A percentile compares a stretch with the other conserved stretches of the same genome.
phyloP scores from a whole-genome alignment of 495 filamentous ascomycete genomes.

The Cercophora newfieldiana region DNA sequence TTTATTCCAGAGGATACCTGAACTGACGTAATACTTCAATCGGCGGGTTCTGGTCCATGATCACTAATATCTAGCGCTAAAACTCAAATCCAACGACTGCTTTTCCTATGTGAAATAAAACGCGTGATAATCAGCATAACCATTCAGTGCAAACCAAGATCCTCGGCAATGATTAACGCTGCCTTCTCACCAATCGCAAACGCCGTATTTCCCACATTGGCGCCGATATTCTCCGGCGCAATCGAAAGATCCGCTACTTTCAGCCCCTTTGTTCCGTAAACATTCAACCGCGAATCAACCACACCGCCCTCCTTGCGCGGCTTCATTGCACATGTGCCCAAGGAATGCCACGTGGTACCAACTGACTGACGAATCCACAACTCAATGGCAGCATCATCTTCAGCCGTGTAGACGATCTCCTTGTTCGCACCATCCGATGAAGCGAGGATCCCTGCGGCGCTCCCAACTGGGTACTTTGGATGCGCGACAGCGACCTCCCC shows the following conservation, averaged over 20 bases:
- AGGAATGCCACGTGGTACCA: slow-evolving; percentile 76
- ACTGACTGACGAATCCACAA: slow-evolving; percentile 78
- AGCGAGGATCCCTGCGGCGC: slow-evolving; percentile 55
- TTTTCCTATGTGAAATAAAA: background rate
- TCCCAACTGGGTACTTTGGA: slow-evolving; percentile 67
- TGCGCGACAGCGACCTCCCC: slow-evolving; percentile 73
- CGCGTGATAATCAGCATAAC: slow-evolving; percentile 63
- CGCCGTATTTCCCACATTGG: slow-evolving; percentile 75
- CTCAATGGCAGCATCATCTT: slow-evolving; percentile 69
- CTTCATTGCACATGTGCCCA: slow-evolving; percentile 44
- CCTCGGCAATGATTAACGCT: slow-evolving; percentile 68
- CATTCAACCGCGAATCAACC: slow-evolving; percentile 75
- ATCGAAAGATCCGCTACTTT: slow-evolving; percentile 82
- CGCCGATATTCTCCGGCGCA: slow-evolving; percentile 80
- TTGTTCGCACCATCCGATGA: slow-evolving; percentile 56
- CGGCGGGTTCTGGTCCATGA: no score
- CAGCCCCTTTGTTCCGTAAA: slow-evolving; percentile 76
- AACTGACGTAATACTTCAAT: no score
- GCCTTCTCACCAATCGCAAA: slow-evolving; percentile 84
- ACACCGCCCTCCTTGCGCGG: slow-evolving; percentile 76
- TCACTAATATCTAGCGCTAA: no score
- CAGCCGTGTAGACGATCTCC: slow-evolving; percentile 64
- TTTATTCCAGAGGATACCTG: no score
- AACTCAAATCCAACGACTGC: no score
- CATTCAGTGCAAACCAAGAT: slow-evolving; percentile 71